Conservation (phyloP, 495 filamentous ascomycete genomes). For the Neurospora sp. region DNA sequence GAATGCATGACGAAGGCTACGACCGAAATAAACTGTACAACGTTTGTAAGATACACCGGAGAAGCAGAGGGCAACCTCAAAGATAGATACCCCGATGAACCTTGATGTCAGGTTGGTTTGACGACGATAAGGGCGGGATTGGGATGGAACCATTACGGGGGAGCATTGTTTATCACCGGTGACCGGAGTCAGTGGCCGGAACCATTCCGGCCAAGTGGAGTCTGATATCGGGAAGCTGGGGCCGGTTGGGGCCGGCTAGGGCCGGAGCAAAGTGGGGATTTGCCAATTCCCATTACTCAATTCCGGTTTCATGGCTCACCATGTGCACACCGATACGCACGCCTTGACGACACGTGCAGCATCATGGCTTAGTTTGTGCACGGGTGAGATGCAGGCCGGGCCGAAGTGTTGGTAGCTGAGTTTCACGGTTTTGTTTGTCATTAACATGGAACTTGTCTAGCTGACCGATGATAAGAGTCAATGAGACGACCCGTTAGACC, state of each 20-base stretch:
- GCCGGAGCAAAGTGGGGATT: constrained; percentile 21
- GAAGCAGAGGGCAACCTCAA: not conserved
- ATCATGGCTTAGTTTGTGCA: not conserved
- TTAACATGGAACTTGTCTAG: not conserved
- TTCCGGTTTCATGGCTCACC: not conserved
- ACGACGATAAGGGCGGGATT: not conserved
- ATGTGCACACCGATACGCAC: not conserved
- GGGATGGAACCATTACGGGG: not conserved
- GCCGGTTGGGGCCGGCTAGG: constrained; percentile 27
- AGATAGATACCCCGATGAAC: not conserved
- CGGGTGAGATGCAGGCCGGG: not conserved
- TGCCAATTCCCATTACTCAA: constrained; percentile 17
- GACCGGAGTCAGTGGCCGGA: constrained; percentile 19
- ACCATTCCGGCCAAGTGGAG: constrained; percentile 21
- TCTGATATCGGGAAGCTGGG: not conserved
- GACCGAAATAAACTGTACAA: not conserved
- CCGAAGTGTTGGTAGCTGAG: not conserved
- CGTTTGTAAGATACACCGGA: not conserved
- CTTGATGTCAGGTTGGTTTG: not conserved
- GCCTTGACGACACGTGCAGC: not conserved
- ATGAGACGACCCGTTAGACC: not conserved
- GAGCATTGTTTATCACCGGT: not conserved
- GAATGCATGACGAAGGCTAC: not conserved
- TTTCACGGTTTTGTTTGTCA: not conserved
- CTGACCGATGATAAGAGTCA: not conserved